Evolutionary conservation across 192 early-diverging fungal genomes (phyloP), one percentile per base, ranked within the genome.

Genomic region (Coemansia sp.): DNA sequence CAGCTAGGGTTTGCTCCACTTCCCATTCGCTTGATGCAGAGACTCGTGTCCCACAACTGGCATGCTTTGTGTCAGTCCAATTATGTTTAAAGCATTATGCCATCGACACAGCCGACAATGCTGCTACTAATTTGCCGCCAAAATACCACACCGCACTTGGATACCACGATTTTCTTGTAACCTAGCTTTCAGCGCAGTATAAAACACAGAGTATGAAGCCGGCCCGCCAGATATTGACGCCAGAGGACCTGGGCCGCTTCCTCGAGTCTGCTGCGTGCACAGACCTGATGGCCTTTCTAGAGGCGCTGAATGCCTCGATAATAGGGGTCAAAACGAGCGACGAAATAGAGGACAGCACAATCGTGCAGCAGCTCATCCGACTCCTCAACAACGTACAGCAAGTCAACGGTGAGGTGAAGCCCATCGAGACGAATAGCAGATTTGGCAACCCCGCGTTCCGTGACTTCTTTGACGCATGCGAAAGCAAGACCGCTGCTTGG

Each of bases 361-460:
- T 50, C 20, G 67, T 90, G n/a, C 50, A 67, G 32, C 65, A 76
- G 14, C 79, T 96, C 24, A 24, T 92, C 17, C 58, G 67, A 3
- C 39, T 88, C 1, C 67, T 97, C n/a, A 86, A 90, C 47, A 65
- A 64, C 0, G 53, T 93, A 10, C 74, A 80, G 25, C 50, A 79
- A 10, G 78, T 78, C 53, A 76, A 78, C 32, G 63, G 78, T 27
- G 81, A 86, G 15, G 87, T 90, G 9, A 78, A 80, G 33, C 90
- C 94, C 9, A 75, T 85, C 5, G 80, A 90, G 41, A 87, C 87
- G 32, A 75, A 79, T 45, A 85, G 87, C 49, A 80, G 95, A 3
- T 98, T 97, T 56, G 95, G 95, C 24, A 98, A 98, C 78, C 87
- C 90, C n/a, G 84, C 92, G 2, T 98, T 97, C 71, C 84, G 84